Percentiles rank a stretch among this genome's conserved stretches.
These are phyloP conservation scores for Sphaceloma murrayae DNA, from an alignment of 2,329 filamentous ascomycete species.

Conservation along the genomic window DNA sequence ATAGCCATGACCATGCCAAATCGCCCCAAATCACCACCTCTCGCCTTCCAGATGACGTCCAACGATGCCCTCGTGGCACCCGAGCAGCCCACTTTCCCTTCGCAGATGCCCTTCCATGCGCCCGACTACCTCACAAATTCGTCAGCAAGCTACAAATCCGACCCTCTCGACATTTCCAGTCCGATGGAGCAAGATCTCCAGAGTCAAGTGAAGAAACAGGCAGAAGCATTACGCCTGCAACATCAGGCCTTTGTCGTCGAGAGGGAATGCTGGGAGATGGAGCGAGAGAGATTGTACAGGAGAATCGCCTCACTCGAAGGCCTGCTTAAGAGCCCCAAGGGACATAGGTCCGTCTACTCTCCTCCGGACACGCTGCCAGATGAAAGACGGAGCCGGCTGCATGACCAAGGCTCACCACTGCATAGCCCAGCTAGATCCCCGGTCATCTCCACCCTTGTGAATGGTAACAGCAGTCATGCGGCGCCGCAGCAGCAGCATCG, in stretches of 20 bases:
- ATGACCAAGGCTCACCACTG: constrained; percentile 15
- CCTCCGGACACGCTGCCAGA: constrained; percentile 5
- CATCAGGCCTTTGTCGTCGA: constrained; percentile 30
- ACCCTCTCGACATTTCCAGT: constrained; percentile 15
- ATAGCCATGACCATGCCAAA: constrained; percentile 11
- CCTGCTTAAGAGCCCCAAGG: constrained; percentile 27
- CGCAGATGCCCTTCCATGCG: constrained; percentile 8
- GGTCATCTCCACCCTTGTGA: constrained; percentile 24
- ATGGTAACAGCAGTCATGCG: constrained; percentile 17
- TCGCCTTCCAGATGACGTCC: constrained; percentile 29
- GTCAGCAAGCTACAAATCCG: constrained; percentile 1
- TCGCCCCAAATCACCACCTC: constrained; percentile 28
- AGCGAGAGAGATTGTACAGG: constrained; percentile 26
- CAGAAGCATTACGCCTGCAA: constrained; percentile 26
- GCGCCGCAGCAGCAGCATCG: constrained; percentile 22
- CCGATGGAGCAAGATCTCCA: constrained; percentile 23
- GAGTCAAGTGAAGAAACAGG: constrained; percentile 29
- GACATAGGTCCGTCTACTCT: constrained; percentile 25
- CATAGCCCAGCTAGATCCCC: constrained; percentile 30
- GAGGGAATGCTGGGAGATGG: constrained; percentile 28
- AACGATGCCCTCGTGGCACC: constrained; percentile 29
- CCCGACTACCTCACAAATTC: constrained; percentile 16
- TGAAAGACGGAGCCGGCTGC: constrained; percentile 1
- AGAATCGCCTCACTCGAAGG: constrained; percentile 29
- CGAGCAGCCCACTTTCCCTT: constrained; percentile 4